Percentiles rank a stretch among this genome's conserved stretches.
These are phyloP conservation scores for Limonomyces culmigenus DNA, from an alignment of 1,284 basidiomycete genomes.

Conservation along the genomic window DNA sequence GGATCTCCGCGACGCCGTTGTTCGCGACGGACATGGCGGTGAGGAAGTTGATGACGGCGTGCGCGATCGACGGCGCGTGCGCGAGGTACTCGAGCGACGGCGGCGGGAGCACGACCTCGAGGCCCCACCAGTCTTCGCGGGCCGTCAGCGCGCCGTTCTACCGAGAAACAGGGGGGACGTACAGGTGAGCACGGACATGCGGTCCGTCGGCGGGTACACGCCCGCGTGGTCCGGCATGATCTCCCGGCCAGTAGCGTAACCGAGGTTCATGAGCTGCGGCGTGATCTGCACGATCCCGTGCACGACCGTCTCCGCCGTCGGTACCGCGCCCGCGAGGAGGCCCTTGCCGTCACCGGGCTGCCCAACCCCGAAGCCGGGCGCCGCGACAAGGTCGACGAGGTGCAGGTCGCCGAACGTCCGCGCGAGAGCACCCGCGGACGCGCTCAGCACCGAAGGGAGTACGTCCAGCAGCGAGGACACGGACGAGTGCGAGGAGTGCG, in stretches of 20 bases:
- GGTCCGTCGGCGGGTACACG: constrained; percentile 54
- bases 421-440: constrained; percentile 31
- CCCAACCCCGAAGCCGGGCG: constrained; percentile 43
- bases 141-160: no score
- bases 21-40: constrained; percentile 50
- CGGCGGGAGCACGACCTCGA: constrained; percentile 55
- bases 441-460: constrained; percentile 24
- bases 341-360: constrained; percentile 36
- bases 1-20: constrained; percentile 55
- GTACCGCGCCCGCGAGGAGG: constrained; percentile 52
- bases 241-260: constrained; percentile 53
- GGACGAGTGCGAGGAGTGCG: background rate
- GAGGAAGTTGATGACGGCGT: constrained; percentile 50
- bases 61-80: constrained; percentile 42
- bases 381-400: constrained; percentile 34
- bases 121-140: constrained; percentile 67
- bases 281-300: constrained; percentile 53
- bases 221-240: constrained; percentile 54
- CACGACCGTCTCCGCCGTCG: constrained; percentile 52
- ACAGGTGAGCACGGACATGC: constrained; percentile 69
- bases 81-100: constrained; percentile 42
- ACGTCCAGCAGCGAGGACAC: constrained; percentile 2
- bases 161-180: constrained; percentile 15
- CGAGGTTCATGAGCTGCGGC: constrained; percentile 58
- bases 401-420: constrained; percentile 36